Conservation (phyloP, 2,329 filamentous ascomycete genomes). For the Seiridium unicorne region DNA sequence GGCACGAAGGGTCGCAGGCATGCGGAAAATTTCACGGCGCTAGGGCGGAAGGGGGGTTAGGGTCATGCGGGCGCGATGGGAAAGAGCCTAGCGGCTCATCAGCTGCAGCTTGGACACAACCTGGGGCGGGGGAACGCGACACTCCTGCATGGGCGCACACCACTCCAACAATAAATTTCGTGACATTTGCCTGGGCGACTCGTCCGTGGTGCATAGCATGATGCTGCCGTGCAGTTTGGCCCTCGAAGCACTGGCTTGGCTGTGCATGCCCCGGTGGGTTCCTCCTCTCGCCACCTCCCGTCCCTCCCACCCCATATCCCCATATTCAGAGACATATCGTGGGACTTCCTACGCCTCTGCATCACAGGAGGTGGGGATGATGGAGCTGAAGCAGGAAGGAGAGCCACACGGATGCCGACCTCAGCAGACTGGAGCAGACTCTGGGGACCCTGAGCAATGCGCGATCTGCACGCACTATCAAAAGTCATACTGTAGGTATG, state of each 20-base stretch:
- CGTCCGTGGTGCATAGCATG: neutral
- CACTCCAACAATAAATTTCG: neutral
- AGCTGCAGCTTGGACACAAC: neutral
- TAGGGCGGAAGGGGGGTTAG: neutral
- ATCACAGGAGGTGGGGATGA: neutral
- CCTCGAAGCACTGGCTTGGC: neutral
- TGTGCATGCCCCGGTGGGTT: neutral
- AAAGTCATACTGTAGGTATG: no score
- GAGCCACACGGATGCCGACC: neutral
- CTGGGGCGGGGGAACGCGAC: neutral
- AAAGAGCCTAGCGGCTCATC: conserved; percentile 1
- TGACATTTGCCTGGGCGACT: neutral
- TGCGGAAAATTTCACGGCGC: conserved; percentile 2
- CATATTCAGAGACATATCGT: neutral
- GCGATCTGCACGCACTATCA: neutral
- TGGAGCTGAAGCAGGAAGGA: neutral
- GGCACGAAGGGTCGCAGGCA: conserved; percentile 2
- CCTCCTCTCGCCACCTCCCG: neutral
- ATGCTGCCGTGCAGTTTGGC: neutral
- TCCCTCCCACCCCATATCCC: neutral
- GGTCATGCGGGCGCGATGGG: neutral
- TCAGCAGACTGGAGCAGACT: neutral
- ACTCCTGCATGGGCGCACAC: neutral
- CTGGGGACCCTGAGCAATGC: neutral
- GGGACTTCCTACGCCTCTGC: neutral